phyloP scores from a whole-genome alignment of 495 filamentous ascomycete species.

The Aspergillus affinis region DNA sequence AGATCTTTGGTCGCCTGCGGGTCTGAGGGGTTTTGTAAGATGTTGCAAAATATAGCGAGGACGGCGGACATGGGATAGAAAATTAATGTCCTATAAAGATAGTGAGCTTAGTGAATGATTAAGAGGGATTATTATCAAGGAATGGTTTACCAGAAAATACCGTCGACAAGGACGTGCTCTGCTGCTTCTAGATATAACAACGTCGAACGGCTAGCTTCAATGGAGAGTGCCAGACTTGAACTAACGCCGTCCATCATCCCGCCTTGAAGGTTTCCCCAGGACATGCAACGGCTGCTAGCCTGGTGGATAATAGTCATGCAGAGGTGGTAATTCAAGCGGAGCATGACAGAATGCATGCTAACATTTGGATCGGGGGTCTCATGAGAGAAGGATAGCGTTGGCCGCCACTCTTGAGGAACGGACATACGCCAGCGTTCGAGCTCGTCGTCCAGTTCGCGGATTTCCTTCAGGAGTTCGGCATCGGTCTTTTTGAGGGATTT shows the following conservation, averaged over 20 bases:
- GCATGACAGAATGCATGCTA: constrained; percentile 44
- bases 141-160: constrained; percentile 47
- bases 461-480: constrained; percentile 51
- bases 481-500: constrained; percentile 48
- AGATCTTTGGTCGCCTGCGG: constrained; percentile 46
- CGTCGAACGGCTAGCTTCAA: constrained; percentile 54
- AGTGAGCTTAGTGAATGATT: not conserved
- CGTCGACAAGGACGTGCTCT: constrained; percentile 39
- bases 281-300: constrained; percentile 47
- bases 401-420: constrained; percentile 42
- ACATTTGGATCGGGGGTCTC: constrained; percentile 36
- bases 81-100: constrained; percentile 37
- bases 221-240: constrained; percentile 48
- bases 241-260: constrained; percentile 47
- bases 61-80: constrained; percentile 56
- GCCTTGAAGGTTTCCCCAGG: constrained; percentile 34
- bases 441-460: constrained; percentile 53
- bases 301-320: constrained; percentile 53
- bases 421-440: constrained; percentile 51
- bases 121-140: not conserved
- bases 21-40: constrained; percentile 47
- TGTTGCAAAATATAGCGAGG: constrained; percentile 50
- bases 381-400: constrained; percentile 41
- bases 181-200: constrained; percentile 44
- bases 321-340: constrained; percentile 52